A percentile compares a stretch with the other conserved stretches of the same genome.
Conservation (phyloP, 2,329 filamentous ascomycete species). For the Corynespora cassiicola region DNA sequence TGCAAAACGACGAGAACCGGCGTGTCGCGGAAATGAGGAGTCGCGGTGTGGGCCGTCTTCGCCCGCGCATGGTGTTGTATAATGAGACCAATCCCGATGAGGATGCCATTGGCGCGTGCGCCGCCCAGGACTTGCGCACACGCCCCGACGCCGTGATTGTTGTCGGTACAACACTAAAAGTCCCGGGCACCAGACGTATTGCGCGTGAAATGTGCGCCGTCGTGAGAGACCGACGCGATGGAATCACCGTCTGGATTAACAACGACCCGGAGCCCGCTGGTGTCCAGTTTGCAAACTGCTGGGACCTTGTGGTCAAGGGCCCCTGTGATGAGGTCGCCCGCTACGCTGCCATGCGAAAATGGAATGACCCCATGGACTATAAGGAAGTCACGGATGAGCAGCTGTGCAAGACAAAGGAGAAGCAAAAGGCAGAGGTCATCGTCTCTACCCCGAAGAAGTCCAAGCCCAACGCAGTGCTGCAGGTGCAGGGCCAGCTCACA, state of each 20-base stretch:
- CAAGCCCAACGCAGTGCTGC: conserved; percentile 30
- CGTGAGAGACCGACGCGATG: conserved; percentile 81
- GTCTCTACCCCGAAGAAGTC: conserved; percentile 40
- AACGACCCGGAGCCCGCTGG: conserved; percentile 82
- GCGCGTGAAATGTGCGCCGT: conserved; percentile 90
- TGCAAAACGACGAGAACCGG: conserved; percentile 76
- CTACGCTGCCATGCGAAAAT: conserved; percentile 67
- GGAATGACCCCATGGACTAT: conserved; percentile 57
- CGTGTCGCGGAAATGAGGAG: conserved; percentile 85
- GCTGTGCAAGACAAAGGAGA: conserved; percentile 35
- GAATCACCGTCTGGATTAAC: conserved; percentile 94
- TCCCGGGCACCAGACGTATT: conserved; percentile 88
- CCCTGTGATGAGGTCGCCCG: conserved; percentile 87
- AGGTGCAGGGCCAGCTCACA: conserved; percentile 41
- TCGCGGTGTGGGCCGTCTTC: conserved; percentile 87
- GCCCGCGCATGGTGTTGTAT: conserved; percentile 94
- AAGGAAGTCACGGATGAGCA: conserved; percentile 45
- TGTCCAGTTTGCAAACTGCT: conserved; percentile 87
- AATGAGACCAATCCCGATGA: conserved; percentile 97
- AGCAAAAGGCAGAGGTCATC: conserved; percentile 39
- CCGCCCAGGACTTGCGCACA: conserved; percentile 81
- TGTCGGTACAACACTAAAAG: conserved; percentile 93
- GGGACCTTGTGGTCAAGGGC: conserved; percentile 88
- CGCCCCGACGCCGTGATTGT: conserved; percentile 92
- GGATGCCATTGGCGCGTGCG: conserved; percentile 92